Evolutionary conservation across 2,329 filamentous ascomycete species (phyloP), one percentile per base, ranked within the genome.

Genomic region (Byssoonygena ceratinophila): DNA sequence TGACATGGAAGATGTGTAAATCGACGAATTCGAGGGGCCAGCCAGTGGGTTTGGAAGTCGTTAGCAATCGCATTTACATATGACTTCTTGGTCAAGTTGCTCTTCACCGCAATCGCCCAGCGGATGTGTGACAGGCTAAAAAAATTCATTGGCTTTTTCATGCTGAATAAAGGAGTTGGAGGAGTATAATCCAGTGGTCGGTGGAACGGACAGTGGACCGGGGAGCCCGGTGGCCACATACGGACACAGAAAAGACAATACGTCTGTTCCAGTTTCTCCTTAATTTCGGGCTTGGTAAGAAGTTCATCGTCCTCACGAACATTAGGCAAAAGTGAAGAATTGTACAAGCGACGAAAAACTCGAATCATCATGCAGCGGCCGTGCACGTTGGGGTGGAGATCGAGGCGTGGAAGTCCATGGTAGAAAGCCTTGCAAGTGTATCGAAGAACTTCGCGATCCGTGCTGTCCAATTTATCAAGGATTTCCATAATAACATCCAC

Each of bases 371-470:
- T 47, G 18, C 25, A 27, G 1, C 31, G 36, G 18, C 51, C 46
- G 14, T 40, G n/a, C n/a, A 43, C 6, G 12, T 23, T 12, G 6
- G 20, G 47, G 8, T 22, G 16, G 29, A 43, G 22, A 41, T 34
- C 18, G 14, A 40, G 14, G 0, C n/a, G 3, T 6, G 36, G 34
- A 25, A 49, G 11, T 9, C 18, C 16, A 20, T 46, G 8, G 29
- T 53, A 53, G 16, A 55, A 51, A 2, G 46, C 23, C 11, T 23
- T 61, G 56, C 58, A 61, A 22, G 58, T 54, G 20, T 60, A 53
- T 34, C 54, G 58, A 23, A 63, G 57, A 34, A 60, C 59, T 32
- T 59, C 57, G 20, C 59, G 57, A 39, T 62, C 61, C 23, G 60
- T 46, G 8, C 53, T 46, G 31, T 57, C 53, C 36, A 63, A 54